Percentiles rank a stretch among this genome's conserved stretches.
These are phyloP conservation scores for Gymnopus androsaceus DNA, from an alignment of 1,284 basidiomycete species.

Conservation along the genomic window DNA sequence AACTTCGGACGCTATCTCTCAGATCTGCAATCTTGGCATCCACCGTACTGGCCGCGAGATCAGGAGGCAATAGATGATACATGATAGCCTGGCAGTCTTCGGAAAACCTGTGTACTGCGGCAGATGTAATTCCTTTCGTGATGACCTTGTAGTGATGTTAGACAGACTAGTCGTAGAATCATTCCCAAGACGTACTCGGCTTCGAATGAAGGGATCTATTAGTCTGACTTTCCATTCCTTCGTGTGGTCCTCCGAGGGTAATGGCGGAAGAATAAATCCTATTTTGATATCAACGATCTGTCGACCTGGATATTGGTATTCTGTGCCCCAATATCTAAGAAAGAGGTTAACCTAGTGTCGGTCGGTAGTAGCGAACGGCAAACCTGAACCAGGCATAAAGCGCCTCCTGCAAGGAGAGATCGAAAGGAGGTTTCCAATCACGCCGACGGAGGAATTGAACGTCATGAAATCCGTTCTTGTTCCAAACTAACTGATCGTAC, in stretches of 20 bases:
- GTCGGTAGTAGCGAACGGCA: slow-evolving; percentile 15
- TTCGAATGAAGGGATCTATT: background rate
- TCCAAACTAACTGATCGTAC: background rate
- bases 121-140: background rate
- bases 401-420: slow-evolving; percentile 29
- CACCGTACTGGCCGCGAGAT: background rate
- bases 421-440: slow-evolving; percentile 26
- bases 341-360: background rate
- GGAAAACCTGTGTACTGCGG: background rate
- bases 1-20: background rate
- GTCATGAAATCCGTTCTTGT: slow-evolving; percentile 35
- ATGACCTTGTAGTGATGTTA: background rate
- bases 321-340: slow-evolving; percentile 46
- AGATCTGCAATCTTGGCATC: background rate
- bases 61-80: background rate
- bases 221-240: background rate
- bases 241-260: background rate
- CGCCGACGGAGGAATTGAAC: slow-evolving; percentile 32
- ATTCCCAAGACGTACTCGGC: background rate
- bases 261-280: background rate
- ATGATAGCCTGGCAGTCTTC: background rate
- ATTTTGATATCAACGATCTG: slow-evolving; percentile 37
- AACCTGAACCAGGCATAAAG: slow-evolving; percentile 51
- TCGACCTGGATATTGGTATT: slow-evolving; percentile 33
- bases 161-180: background rate